Base-by-base conservation (phyloP, 2,329 filamentous ascomycete genomes). In the Annulohypoxylon truncatum region DNA sequence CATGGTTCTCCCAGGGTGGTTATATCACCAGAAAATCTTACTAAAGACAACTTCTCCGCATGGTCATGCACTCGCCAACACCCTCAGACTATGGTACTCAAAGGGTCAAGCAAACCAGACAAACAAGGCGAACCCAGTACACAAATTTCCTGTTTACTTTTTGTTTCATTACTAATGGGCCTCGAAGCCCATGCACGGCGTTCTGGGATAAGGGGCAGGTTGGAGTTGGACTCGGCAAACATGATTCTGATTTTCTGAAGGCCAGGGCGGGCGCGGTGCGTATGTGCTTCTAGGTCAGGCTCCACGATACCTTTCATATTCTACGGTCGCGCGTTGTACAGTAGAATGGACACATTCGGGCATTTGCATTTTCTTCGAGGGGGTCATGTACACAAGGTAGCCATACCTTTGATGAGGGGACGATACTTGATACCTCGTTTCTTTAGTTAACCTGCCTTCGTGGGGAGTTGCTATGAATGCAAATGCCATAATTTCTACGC, bases 271-370 rank as follows among this genome's bases (percentile, higher is more conserved):
- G 59, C 38, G 13, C 40, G 57, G 28, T 53, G 44, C 26, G 18
- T 47, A 38, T 31, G 47, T 47, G 26, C 24, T 63, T 57, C 26
- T 59, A 38, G 62, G 54, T 58, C 28, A 18, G 46, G 35, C 28
- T n/a, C 42, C 28, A 29, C 20, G 59, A 68, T 63, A 63, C 66
- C 66, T 66, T 64, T 22, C 47, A 55, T 52, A 50, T 66, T 66
- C 33, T 50, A 33, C 59, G 31, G 51, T 54, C 18, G 24, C 52
- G 47, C 62, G 50, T 54, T 68, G 62, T 68, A 68, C 66, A 68
- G 18, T 68, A 68, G 46, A 44, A 63, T 57, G 57, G 31, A 63
- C 24, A 51, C 55, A 54, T 61, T 13, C 29, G 48, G 26, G 57
- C 57, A 65, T 65, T 61, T 61, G 61, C 61, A 68, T 68, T 62